Base-by-base conservation (phyloP, 164 flowering plant species). In the Chimonanthus praecox region DNA sequence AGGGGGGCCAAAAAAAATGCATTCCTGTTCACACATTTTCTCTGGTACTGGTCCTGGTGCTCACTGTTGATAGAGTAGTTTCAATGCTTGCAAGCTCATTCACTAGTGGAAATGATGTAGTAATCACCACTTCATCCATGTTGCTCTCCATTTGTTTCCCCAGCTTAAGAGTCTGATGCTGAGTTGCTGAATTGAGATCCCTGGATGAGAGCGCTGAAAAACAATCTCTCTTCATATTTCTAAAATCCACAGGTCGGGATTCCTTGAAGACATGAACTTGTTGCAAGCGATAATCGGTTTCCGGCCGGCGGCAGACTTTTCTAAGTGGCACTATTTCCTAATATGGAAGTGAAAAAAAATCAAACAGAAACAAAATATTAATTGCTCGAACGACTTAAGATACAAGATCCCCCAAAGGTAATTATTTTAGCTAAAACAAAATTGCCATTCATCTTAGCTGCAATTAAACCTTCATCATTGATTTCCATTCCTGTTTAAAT, bases 301-400 rank as follows among this genome's bases (percentile, higher is more conserved):
- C 98, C 15, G 98, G 97, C 74, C 98, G 86, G 61, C 98, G 97
- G 70, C 98, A 94, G 33, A 94, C 82, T 86, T 94, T 94, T 75
- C 89, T 82, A 61, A 94, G 80, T 1, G 90, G 97, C 71, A 92
- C 98, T 71, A 94, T 90, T 84, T 94, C 98, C 98, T 94, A 80
- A 44, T 58, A 21, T 6, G 15, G 50, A 43, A 49, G 16, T 4
- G 33, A 49, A 49, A 72, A 66, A 33, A 33, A 33, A 1, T 33
- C 33, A 33, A 33, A 33, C 33, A 33, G 33, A 33, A 0, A 2
- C 66, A 20, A 1, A 21, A 63, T 16, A 63, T 63, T 63, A 63
- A 63, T 18, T 11, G 11, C 66, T 6, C 66, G 21, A 63, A 7
- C 2, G 9, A 21, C 9, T 63, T 4, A 21, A 63, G 66, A 18